Evolutionary conservation across 768 basidiomycete species (phyloP).

Genomic region (Leucocoprinus leucothites): DNA sequence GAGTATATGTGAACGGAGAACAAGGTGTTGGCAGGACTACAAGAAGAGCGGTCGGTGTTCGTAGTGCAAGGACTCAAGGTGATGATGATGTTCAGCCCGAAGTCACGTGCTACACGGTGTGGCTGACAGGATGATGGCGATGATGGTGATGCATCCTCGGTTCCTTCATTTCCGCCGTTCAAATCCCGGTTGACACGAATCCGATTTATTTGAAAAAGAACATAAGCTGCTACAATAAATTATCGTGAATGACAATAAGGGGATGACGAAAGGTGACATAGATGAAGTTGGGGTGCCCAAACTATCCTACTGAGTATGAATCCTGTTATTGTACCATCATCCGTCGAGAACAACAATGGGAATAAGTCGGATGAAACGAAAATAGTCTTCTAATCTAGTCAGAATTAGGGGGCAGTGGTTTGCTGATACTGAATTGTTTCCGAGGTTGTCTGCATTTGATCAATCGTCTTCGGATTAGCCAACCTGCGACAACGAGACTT

Average conservation of each 20-base stretch:
- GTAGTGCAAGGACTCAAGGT: neutral
- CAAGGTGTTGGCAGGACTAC: neutral
- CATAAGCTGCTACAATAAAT: neutral
- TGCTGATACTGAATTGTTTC: conserved; percentile 21
- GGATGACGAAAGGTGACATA: too few relatives aligned
- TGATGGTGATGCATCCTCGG: too few relatives aligned
- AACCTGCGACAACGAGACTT: conserved; percentile 35
- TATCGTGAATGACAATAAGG: neutral
- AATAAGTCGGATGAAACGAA: conserved; percentile 1
- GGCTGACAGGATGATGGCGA: too few relatives aligned
- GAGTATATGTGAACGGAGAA: neutral
- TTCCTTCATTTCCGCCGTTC: too few relatives aligned
- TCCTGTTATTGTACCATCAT: neutral
- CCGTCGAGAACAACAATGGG: neutral
- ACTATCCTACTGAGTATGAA: neutral
- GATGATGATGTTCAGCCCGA: neutral
- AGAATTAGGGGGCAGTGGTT: conserved; percentile 18
- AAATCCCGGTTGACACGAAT: too few relatives aligned
- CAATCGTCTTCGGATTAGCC: conserved; percentile 49
- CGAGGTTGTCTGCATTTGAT: conserved; percentile 23
- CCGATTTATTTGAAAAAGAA: neutral
- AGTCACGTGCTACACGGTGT: conserved; percentile 2
- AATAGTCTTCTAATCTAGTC: neutral
- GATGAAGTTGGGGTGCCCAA: neutral
- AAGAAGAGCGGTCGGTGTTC: neutral